A percentile compares a stretch with the other conserved stretches of the same genome.
Evolutionary conservation across 2,329 filamentous ascomycete species (phyloP).

Genomic region (Aspergillus viridinutans): DNA sequence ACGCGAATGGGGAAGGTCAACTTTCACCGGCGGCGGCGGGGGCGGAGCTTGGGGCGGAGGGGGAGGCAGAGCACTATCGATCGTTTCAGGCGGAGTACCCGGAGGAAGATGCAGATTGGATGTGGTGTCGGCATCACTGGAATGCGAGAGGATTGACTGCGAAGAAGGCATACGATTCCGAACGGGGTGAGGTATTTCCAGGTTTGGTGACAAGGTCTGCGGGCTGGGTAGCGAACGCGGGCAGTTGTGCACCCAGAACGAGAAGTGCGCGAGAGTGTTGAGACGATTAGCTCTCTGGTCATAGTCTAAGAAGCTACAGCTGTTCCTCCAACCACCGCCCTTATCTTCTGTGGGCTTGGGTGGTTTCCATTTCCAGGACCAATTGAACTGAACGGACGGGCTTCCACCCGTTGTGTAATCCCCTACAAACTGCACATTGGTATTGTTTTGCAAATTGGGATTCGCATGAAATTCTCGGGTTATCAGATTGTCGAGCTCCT

Average conservation of each 20-base stretch:
- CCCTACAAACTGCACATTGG: slow-evolving; percentile 92
- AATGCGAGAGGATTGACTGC: slow-evolving; percentile 78
- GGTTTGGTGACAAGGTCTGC: slow-evolving; percentile 64
- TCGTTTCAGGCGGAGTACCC: slow-evolving; percentile 28
- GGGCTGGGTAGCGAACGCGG: slow-evolving; percentile 44
- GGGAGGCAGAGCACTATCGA: slow-evolving; percentile 14
- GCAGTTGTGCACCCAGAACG: slow-evolving; percentile 85
- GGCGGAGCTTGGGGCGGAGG: slow-evolving; percentile 21
- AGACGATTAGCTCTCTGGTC: slow-evolving; percentile 87
- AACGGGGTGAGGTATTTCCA: slow-evolving; percentile 68
- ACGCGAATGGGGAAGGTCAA: slow-evolving; percentile 82
- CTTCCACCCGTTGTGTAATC: slow-evolving; percentile 83
- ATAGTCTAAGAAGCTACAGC: slow-evolving; percentile 96
- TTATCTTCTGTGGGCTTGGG: slow-evolving; percentile 77
- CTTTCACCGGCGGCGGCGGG: slow-evolving; percentile 56
- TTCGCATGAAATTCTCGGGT: slow-evolving; percentile 96
- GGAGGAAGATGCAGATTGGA: slow-evolving; percentile 29
- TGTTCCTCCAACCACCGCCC: slow-evolving; percentile 90
- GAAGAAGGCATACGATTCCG: slow-evolving; percentile 79
- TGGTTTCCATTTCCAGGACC: slow-evolving; percentile 96
- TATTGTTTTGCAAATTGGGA: slow-evolving; percentile 94
- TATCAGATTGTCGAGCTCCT: slow-evolving; percentile 88
- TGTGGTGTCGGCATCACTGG: slow-evolving; percentile 64
- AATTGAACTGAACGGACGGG: slow-evolving; percentile 81
- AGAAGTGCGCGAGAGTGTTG: slow-evolving; percentile 84